Conservation (phyloP, 495 filamentous ascomycete genomes). For the Rusavskia elegans region DNA sequence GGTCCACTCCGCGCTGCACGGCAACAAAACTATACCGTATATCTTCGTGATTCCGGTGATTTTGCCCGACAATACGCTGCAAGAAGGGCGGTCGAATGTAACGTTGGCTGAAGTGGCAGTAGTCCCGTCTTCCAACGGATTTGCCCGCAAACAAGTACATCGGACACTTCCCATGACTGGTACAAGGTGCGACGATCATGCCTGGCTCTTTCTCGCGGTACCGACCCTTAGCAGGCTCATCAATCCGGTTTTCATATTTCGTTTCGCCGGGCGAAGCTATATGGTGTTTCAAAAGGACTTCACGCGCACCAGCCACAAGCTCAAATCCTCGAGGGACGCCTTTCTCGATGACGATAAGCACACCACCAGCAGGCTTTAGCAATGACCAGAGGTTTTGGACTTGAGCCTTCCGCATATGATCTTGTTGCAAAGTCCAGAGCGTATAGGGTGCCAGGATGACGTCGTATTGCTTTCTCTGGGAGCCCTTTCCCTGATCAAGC, state of each 20-base stretch:
- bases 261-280: conserved; percentile 49
- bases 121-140: conserved; percentile 61
- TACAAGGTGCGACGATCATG: conserved; percentile 93
- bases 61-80: conserved; percentile 57
- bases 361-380: conserved; percentile 67
- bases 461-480: conserved; percentile 66
- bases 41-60: conserved; percentile 73
- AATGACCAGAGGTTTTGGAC: conserved; percentile 81
- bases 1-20: conserved; percentile 59
- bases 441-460: conserved; percentile 79
- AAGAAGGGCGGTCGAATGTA: conserved; percentile 72
- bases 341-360: conserved; percentile 82
- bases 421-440: conserved; percentile 55
- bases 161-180: conserved; percentile 75
- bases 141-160: conserved; percentile 64
- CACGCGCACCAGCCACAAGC: conserved; percentile 67
- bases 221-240: conserved; percentile 20
- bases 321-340: conserved; percentile 85
- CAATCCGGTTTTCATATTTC: conserved; percentile 24
- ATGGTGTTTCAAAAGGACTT: conserved; percentile 57
- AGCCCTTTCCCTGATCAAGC: conserved; percentile 23
- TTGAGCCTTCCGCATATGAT: conserved; percentile 56
- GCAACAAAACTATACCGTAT: conserved; percentile 77
- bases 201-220: conserved; percentile 48
- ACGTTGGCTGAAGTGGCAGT: conserved; percentile 79